Evolutionary conservation across 129 eudicot species (phyloP).

Genomic region (Cynara cardunculus): DNA sequence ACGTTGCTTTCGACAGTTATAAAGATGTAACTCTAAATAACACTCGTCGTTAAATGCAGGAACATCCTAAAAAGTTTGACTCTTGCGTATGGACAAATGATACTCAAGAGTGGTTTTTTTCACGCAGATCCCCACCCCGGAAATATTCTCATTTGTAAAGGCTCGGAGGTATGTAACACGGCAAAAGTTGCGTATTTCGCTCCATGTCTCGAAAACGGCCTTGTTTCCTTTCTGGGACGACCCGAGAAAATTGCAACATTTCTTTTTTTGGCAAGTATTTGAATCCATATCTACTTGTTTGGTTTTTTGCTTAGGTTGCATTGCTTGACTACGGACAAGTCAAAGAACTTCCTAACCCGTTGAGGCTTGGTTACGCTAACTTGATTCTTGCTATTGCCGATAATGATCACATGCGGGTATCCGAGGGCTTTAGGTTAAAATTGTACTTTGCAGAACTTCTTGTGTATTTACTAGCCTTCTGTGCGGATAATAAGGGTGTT

Average conservation of each 20-base stretch:
- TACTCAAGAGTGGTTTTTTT: constrained; percentile 94
- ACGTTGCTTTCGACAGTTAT: background rate
- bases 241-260: background rate
- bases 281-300: background rate
- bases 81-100: constrained; percentile 97
- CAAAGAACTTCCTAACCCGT: constrained; percentile 78
- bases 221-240: background rate
- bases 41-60: constrained; percentile 43
- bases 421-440: constrained; percentile 72
- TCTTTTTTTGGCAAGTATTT: background rate
- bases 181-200: background rate
- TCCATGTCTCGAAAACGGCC: background rate
- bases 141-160: constrained; percentile 81
- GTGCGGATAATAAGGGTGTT: background rate
- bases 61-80: constrained; percentile 77
- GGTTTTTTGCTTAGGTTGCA: constrained; percentile 56
- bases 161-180: constrained; percentile 62
- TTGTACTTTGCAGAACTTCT: background rate
- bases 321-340: constrained; percentile 99
- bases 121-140: constrained; percentile 99
- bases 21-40: background rate
- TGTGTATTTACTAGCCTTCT: background rate
- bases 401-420: constrained; percentile 71
- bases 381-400: constrained; percentile 93
- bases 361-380: constrained; percentile 89